These are phyloP conservation scores for Coprinopsis cinerea DNA, from an alignment of 768 basidiomycete species.

Conservation along the genomic window DNA sequence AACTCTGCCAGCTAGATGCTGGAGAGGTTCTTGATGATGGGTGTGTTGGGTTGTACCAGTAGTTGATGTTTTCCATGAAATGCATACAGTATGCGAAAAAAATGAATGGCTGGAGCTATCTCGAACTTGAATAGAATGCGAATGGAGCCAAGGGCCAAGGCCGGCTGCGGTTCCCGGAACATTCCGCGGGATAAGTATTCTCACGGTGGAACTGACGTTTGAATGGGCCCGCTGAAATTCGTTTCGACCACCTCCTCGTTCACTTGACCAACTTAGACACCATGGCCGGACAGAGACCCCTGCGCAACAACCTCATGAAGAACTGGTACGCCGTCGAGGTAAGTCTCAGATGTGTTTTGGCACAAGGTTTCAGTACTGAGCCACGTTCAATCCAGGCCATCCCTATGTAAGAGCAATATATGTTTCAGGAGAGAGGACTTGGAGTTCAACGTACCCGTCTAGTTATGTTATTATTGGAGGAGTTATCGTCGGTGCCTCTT, in stretches of 20 bases:
- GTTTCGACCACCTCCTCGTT: conserved; percentile 6
- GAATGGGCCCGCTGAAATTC: conserved; percentile 6
- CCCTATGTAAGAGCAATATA: conserved; percentile 37
- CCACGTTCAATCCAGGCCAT: conserved; percentile 32
- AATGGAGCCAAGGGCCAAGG: no score
- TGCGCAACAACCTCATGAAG: conserved; percentile 44
- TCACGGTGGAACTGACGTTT: conserved; percentile 24
- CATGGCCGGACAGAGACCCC: conserved; percentile 19
- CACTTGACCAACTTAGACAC: conserved; percentile 12
- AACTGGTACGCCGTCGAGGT: conserved; percentile 77
- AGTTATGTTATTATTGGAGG: conserved; percentile 49
- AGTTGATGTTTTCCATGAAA: neutral
- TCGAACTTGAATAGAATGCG: neutral
- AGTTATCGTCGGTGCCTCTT: conserved; percentile 51
- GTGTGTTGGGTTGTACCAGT: conserved; percentile 5
- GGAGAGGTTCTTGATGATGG: conserved; percentile 11
- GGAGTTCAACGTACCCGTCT: neutral
- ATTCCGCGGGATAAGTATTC: conserved; percentile 33
- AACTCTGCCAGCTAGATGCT: conserved; percentile 27
- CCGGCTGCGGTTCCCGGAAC: no score
- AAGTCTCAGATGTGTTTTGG: conserved; percentile 16
- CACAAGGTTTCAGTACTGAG: conserved; percentile 2
- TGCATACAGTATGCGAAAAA: no score
- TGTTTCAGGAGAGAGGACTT: neutral
- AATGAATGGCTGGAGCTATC: neutral